These are phyloP conservation scores for Mortierella sp. DNA, from an alignment of 371 early-diverging fungal genomes.

Conservation along the genomic window DNA sequence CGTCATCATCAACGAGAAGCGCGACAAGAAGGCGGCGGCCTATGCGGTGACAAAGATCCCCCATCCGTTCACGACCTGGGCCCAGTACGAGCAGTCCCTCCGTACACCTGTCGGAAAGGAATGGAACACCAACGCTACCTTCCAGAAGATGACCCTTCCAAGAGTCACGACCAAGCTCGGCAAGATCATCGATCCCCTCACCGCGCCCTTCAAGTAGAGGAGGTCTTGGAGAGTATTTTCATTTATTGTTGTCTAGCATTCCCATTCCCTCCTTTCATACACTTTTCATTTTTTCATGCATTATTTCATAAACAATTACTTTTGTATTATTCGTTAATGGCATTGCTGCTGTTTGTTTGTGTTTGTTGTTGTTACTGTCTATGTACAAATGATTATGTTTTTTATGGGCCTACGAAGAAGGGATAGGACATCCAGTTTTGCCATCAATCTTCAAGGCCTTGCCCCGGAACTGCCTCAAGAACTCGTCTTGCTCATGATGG, in stretches of 20 bases:
- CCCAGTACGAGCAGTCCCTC: constrained; percentile 91
- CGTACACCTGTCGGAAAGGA: constrained; percentile 93
- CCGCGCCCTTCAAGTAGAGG: constrained; percentile 70
- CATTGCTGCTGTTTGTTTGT: background rate
- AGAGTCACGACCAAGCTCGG: constrained; percentile 88
- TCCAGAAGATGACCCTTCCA: constrained; percentile 84
- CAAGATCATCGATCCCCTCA: constrained; percentile 88
- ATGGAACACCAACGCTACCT: constrained; percentile 90
- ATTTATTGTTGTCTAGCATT: background rate
- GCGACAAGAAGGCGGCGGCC: constrained; percentile 82
- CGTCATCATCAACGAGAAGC: constrained; percentile 94
- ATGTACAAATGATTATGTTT: too few species aligned
- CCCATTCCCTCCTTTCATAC: background rate
- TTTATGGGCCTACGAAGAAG: background rate
- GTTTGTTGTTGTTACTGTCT: background rate
- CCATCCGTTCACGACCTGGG: constrained; percentile 85
- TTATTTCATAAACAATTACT: background rate
- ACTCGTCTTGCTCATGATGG: constrained; percentile 20
- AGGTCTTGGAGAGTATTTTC: too few species aligned
- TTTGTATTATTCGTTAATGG: background rate
- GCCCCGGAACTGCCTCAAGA: constrained; percentile 31
- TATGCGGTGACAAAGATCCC: constrained; percentile 83
- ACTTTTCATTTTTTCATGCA: background rate
- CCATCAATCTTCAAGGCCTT: constrained; percentile 25
- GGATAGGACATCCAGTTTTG: constrained; percentile 23